These are phyloP conservation scores for Grigorovia jiainica DNA, from an alignment of 805 yeast species.

Conservation along the genomic window DNA sequence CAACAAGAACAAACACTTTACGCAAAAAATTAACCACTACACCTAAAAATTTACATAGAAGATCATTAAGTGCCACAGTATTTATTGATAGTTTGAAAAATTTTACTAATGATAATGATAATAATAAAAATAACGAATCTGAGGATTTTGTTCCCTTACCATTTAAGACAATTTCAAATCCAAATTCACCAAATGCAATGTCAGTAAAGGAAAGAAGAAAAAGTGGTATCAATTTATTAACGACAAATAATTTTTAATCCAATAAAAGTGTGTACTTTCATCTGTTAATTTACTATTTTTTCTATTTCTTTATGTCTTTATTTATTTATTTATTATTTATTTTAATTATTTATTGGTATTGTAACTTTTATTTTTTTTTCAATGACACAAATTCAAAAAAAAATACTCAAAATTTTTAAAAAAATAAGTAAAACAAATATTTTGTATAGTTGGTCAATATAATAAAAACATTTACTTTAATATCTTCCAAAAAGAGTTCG, in stretches of 20 bases:
- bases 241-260: neutral
- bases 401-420: no score
- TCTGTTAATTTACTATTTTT: no score
- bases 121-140: neutral
- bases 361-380: neutral
- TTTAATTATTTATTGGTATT: neutral
- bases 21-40: neutral
- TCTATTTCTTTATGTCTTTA: no score
- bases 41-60: neutral
- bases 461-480: no score
- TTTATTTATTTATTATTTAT: neutral
- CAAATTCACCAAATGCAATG: slow-evolving; percentile 2
- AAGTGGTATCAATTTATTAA: slow-evolving; percentile 6
- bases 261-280: no score
- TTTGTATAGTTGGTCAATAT: no score
- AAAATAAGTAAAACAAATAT: no score
- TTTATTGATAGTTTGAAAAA: slow-evolving; percentile 1
- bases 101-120: neutral
- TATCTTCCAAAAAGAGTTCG: no score
- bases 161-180: slow-evolving; percentile 14
- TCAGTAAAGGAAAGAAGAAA: slow-evolving; percentile 1
- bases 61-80: neutral
- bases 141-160: slow-evolving; percentile 17
- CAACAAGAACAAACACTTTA: neutral
- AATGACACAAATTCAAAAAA: neutral